phyloP scores from a whole-genome alignment of 768 basidiomycete species.

The Trametes coccinea region DNA sequence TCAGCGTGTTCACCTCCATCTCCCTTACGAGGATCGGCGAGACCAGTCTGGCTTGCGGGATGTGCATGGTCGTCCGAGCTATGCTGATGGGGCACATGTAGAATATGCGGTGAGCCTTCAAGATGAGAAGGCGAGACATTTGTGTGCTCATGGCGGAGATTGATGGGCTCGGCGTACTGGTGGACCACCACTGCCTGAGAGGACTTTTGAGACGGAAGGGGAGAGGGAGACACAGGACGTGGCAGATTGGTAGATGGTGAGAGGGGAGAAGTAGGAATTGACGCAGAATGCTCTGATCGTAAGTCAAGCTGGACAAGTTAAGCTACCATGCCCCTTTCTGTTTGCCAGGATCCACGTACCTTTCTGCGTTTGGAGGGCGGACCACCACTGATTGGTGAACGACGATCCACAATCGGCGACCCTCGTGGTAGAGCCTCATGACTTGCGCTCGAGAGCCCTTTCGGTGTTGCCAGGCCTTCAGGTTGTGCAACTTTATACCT shows the following conservation, averaged over 20 bases:
- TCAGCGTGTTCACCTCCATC: no score
- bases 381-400: background rate
- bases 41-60: no score
- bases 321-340: background rate
- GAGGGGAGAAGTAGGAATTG: background rate
- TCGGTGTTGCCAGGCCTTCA: no score
- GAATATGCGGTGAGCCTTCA: no score
- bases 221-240: background rate
- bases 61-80: no score
- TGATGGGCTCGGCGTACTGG: no score
- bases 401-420: background rate
- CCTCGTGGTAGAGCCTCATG: background rate
- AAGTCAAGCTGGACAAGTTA: background rate
- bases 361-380: slow-evolving; percentile 1
- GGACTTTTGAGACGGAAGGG: background rate
- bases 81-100: no score
- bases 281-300: background rate
- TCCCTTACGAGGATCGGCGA: no score
- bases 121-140: no score
- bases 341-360: background rate
- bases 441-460: no score
- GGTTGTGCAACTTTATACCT: background rate
- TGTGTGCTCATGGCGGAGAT: no score
- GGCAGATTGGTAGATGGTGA: background rate
- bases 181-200: no score